Percentiles rank a stretch among this genome's conserved stretches.
Evolutionary conservation across 2,329 filamentous ascomycete species (phyloP).

Genomic region (Chaetomiaceae sp.): DNA sequence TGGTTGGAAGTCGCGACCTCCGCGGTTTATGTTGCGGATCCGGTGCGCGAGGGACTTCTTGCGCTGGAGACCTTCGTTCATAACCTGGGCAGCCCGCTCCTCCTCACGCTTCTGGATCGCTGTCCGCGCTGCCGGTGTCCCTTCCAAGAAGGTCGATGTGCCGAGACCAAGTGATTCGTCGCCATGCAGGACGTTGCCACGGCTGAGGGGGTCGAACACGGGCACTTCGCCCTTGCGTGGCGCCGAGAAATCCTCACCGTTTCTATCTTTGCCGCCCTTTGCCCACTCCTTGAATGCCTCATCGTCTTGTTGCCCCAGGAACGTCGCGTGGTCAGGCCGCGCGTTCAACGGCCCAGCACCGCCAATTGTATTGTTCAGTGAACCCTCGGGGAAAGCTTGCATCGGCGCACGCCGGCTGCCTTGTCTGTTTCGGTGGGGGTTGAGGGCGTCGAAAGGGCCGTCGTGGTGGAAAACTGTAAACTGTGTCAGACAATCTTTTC

Average conservation of each 20-base stretch:
- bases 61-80: constrained; percentile 62
- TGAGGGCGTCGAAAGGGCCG: constrained; percentile 93
- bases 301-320: constrained; percentile 74
- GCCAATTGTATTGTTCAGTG: constrained; percentile 85
- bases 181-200: constrained; percentile 73
- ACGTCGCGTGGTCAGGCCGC: constrained; percentile 78
- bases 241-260: constrained; percentile 17
- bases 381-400: constrained; percentile 92
- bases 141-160: constrained; percentile 93
- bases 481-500: background rate
- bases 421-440: constrained; percentile 86
- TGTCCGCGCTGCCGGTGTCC: constrained; percentile 77
- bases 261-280: constrained; percentile 31
- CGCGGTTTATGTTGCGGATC: constrained; percentile 76
- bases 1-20: constrained; percentile 57
- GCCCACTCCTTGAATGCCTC: constrained; percentile 84
- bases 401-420: constrained; percentile 82
- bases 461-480: constrained; percentile 88
- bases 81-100: constrained; percentile 56
- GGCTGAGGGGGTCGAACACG: constrained; percentile 64
- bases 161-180: constrained; percentile 79
- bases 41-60: constrained; percentile 96
- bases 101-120: constrained; percentile 73
- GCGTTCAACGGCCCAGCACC: constrained; percentile 80
- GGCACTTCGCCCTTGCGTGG: constrained; percentile 39